Percentiles rank a stretch among this genome's conserved stretches.
These are phyloP conservation scores for Astragalus membranaceus DNA, from an alignment of 306 rosid genomes.

Conservation along the genomic window DNA sequence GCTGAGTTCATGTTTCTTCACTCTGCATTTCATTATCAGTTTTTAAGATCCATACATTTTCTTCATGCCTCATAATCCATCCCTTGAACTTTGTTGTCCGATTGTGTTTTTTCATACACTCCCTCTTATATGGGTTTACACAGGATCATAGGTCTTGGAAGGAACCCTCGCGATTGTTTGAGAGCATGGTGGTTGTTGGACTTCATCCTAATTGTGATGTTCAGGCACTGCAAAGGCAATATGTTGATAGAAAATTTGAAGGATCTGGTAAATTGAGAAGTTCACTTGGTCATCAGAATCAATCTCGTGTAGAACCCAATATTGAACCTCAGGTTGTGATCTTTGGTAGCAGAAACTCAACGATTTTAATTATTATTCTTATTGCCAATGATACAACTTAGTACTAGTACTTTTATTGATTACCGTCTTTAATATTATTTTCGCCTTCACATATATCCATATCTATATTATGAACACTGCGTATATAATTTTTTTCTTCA, in stretches of 20 bases:
- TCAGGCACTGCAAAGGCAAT: constrained; percentile 72
- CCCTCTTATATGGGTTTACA: constrained; percentile 24
- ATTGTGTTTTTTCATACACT: constrained; percentile 11
- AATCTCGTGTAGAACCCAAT: constrained; percentile 64
- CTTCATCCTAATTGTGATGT: constrained; percentile 90
- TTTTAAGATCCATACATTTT: constrained; percentile 1
- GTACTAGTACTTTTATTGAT: neutral
- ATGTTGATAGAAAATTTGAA: constrained; percentile 53
- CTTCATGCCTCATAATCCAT: neutral
- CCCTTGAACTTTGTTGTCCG: constrained; percentile 6
- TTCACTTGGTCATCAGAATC: constrained; percentile 58
- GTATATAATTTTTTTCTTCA: constrained; percentile 24
- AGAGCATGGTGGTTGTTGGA: constrained; percentile 92
- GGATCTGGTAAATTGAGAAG: constrained; percentile 61
- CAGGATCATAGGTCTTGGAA: constrained; percentile 82
- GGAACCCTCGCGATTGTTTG: constrained; percentile 83
- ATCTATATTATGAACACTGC: neutral
- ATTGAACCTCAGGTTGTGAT: constrained; percentile 92
- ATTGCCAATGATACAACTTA: neutral
- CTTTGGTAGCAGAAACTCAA: constrained; percentile 21
- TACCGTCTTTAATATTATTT: neutral
- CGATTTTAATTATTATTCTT: constrained; percentile 12
- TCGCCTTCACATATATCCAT: neutral
- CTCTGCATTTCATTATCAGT: neutral
- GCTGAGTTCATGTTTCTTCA: neutral